Evolutionary conservation across 1,139 yeast species (phyloP).

Genomic region (Candida tetrigidarum): DNA sequence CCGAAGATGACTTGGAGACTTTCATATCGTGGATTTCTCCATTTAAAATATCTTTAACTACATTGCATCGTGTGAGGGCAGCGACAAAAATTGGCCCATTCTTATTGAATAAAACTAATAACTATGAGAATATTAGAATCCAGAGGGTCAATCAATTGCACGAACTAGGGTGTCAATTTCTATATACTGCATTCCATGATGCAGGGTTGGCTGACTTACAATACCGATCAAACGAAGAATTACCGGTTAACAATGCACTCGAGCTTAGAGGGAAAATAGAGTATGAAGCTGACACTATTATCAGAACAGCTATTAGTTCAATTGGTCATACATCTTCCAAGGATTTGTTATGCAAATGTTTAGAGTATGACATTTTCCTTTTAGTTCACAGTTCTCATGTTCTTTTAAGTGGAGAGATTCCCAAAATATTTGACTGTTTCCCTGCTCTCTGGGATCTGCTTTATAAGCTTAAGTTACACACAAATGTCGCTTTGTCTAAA

Average conservation of each 20-base stretch:
- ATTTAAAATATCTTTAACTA: constrained; percentile 38
- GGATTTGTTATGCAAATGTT: constrained; percentile 47
- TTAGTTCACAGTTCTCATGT: constrained; percentile 56
- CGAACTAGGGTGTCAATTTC: constrained; percentile 19
- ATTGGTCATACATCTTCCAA: constrained; percentile 30
- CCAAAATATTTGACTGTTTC: constrained; percentile 48
- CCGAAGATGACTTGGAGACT: constrained; percentile 23
- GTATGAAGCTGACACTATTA: constrained; percentile 27
- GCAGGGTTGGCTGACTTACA: constrained; percentile 17
- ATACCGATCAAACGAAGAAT: constrained; percentile 23
- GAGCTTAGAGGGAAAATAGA: constrained; percentile 43
- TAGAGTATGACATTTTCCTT: constrained; percentile 59
- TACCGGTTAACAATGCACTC: constrained; percentile 30
- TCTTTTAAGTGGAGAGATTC: constrained; percentile 40
- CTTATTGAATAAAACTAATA: constrained; percentile 13
- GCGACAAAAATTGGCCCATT: constrained; percentile 38
- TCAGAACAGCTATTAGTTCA: constrained; percentile 23
- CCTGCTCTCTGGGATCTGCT: constrained; percentile 52
- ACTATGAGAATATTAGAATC: constrained; percentile 8
- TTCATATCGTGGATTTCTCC: constrained; percentile 46
- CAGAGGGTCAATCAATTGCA: constrained; percentile 12
- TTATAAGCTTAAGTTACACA: constrained; percentile 32
- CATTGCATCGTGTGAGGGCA: constrained; percentile 45
- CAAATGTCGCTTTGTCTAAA: constrained; percentile 42
- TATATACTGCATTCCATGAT: constrained; percentile 19